Evolutionary conservation across 2,329 filamentous ascomycete species (phyloP).

Genomic region (Fusarium equiseti): DNA sequence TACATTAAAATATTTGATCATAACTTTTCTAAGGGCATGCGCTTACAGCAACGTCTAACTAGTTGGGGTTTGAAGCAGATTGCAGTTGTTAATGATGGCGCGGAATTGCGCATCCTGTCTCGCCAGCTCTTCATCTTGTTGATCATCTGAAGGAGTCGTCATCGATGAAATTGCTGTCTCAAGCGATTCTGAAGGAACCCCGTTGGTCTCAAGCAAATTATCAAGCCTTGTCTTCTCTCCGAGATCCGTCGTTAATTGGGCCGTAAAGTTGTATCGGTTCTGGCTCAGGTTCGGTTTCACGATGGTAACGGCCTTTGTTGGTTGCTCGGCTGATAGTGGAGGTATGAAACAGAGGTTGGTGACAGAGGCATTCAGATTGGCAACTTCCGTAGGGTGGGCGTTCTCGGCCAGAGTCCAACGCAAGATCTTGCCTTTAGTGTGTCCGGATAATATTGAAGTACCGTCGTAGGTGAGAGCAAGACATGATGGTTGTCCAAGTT

Average conservation of each 20-base stretch:
- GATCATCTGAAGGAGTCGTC: constrained; percentile 42
- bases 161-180: constrained; percentile 64
- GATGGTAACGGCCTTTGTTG: constrained; percentile 69
- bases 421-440: constrained; percentile 81
- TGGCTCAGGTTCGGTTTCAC: constrained; percentile 83
- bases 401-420: constrained; percentile 83
- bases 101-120: constrained; percentile 60
- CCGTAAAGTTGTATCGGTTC: constrained; percentile 73
- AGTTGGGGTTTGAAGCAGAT: constrained; percentile 43
- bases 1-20: constrained; percentile 18
- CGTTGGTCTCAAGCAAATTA: constrained; percentile 59
- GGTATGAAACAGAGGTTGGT: constrained; percentile 83
- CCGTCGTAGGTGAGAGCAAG: constrained; percentile 85
- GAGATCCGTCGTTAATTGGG: constrained; percentile 68
- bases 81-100: constrained; percentile 60
- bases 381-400: constrained; percentile 74
- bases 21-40: constrained; percentile 15
- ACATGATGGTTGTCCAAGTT: constrained; percentile 74
- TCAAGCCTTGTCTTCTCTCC: constrained; percentile 58
- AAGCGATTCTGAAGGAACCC: constrained; percentile 61
- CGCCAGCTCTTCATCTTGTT: constrained; percentile 37
- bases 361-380: constrained; percentile 82
- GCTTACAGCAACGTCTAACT: constrained; percentile 21
- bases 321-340: constrained; percentile 60
- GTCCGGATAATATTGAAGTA: constrained; percentile 82